These are phyloP conservation scores for Botryotinia globosa DNA, from an alignment of 2,329 filamentous ascomycete species.

Conservation along the genomic window DNA sequence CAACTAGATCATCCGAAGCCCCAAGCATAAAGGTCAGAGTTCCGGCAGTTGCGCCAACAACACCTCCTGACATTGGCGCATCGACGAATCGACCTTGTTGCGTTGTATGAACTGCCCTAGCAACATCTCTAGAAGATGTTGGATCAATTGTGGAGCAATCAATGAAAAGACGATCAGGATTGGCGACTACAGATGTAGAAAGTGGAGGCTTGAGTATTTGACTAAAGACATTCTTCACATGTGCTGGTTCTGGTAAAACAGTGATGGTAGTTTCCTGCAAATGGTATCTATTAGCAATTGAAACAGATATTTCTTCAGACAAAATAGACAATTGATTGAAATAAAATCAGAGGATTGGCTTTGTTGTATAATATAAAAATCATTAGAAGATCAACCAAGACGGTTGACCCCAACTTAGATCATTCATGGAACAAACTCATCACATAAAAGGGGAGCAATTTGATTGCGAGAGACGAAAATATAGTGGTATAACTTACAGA, in stretches of 20 bases:
- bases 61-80: conserved; percentile 94
- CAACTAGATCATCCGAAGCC: conserved; percentile 57
- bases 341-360: conserved; percentile 37
- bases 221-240: conserved; percentile 80
- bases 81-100: conserved; percentile 80
- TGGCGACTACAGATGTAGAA: conserved; percentile 45
- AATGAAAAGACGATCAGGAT: conserved; percentile 75
- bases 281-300: conserved; percentile 15
- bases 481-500: conserved; percentile 50
- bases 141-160: conserved; percentile 97
- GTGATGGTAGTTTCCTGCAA: conserved; percentile 80
- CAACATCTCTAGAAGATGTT: conserved; percentile 74
- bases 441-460: conserved; percentile 30
- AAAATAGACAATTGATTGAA: conserved; percentile 8
- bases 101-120: conserved; percentile 63
- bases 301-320: background rate
- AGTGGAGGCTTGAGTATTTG: conserved; percentile 66
- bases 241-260: conserved; percentile 82
- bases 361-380: conserved; percentile 35
- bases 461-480: background rate
- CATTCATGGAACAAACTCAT: conserved; percentile 37
- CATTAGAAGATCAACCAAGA: conserved; percentile 34
- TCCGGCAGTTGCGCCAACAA: conserved; percentile 83
- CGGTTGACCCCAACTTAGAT: conserved; percentile 37
- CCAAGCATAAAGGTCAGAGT: conserved; percentile 97